A percentile compares a stretch with the other conserved stretches of the same genome.
These are phyloP conservation scores for Pseudopyricularia javanii DNA, from an alignment of 2,329 filamentous ascomycete species.

Conservation along the genomic window DNA sequence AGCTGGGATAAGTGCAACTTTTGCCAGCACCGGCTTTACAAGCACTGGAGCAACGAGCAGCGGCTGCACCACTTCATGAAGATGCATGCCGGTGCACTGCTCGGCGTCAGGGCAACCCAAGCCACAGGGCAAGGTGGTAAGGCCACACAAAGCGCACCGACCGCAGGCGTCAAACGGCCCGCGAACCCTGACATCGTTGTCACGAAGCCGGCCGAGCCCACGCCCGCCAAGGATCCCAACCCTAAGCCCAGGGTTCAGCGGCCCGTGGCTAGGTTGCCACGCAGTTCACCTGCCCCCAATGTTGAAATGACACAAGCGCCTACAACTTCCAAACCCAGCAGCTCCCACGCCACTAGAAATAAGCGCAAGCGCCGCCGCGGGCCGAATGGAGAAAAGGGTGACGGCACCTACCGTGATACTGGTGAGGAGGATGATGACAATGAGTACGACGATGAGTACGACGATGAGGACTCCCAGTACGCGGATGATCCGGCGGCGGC, in stretches of 20 bases:
- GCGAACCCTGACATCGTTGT: background rate
- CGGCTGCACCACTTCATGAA: background rate
- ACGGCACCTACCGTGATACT: background rate
- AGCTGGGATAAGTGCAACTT: constrained; percentile 1
- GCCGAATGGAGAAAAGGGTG: background rate
- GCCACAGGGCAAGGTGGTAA: background rate
- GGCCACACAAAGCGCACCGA: background rate
- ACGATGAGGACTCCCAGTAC: background rate
- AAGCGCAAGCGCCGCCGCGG: background rate
- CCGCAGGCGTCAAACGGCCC: background rate
- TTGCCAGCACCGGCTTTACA: constrained; percentile 3
- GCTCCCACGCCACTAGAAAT: too few relatives aligned
- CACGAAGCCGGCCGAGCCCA: background rate
- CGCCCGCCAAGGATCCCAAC: background rate
- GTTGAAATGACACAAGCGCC: too few relatives aligned
- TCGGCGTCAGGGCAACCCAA: background rate
- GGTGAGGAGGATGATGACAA: background rate
- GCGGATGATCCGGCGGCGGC: background rate
- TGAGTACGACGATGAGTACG: background rate
- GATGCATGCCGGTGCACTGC: background rate
- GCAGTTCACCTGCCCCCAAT: background rate
- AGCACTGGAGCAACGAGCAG: background rate
- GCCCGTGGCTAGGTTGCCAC: background rate
- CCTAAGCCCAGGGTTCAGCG: background rate
- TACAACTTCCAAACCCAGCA: background rate